Base-by-base conservation (phyloP, 2,329 filamentous ascomycete species). In the Colletotrichum sidae region DNA sequence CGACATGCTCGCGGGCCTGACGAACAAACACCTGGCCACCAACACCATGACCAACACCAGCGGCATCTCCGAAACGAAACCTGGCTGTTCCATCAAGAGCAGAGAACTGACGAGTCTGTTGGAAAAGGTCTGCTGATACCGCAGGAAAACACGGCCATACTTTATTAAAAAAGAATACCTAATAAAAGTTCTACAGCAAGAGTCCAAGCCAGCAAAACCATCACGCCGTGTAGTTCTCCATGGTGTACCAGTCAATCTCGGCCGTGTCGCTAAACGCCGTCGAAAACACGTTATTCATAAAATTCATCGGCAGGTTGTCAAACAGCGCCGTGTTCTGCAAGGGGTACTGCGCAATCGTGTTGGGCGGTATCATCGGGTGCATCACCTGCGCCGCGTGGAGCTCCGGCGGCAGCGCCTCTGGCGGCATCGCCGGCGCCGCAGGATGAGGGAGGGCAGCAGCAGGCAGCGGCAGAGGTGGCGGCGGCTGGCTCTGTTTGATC, bases 211-310 rank as follows among this genome's bases (percentile, higher is more conserved):
- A 17, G 33, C 9, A 8, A 11, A 35, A 7, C 35, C 2, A 12
- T 35, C 17, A 8, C 7, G 44, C 44, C 13, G 17, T 45, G 15
- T 55, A 8, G 58, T 46, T 2, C 51, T 56, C 10, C 62, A 59
- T 37, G 39, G 46, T 17, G 47, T 61, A 38, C 62, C 62, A 65
- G 33, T 65, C 62, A 6, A 65, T 56, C 5, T 65, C 62, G 10
- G 52, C 46, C 13, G 46, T 45, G 9, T 62, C 62, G 9, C 49
- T 65, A 10, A 65, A 65, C 10, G 62, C 62, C n/a, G 60, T 62
- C 10, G 46, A 51, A 33, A 60, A 65, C 39, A 65, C 39, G 6
- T 65, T 62, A 6, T 33, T 54, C 17, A 65, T 65, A 8, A 65
- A 62, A 11, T 53, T 53, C 25, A 47, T 33, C 4, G 60, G 52